Conservation (phyloP, 352 stramenopile species). For the Pythium guiyangense region DNA sequence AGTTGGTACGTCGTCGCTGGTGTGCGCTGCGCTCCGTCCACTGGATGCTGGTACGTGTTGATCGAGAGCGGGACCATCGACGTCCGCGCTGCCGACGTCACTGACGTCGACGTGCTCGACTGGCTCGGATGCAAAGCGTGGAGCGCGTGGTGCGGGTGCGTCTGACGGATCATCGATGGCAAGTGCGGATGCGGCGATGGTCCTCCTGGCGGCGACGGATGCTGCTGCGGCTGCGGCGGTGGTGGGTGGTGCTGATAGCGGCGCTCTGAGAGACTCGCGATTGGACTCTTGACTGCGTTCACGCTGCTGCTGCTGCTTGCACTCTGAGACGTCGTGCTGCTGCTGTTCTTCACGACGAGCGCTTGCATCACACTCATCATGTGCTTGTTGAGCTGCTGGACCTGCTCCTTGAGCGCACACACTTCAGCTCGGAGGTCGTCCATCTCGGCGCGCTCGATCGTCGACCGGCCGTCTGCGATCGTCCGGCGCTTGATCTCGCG, state of each 20-base stretch:
- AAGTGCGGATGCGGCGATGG: conserved; percentile 1
- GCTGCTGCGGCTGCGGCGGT: background rate
- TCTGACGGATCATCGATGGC: conserved; percentile 9
- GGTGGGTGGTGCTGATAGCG: background rate
- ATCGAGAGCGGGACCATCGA: conserved; percentile 6
- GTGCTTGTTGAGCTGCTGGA: conserved; percentile 70
- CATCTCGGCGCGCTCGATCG: conserved; percentile 64
- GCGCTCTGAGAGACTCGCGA: background rate
- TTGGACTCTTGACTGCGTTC: background rate
- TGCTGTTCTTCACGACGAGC: conserved; percentile 23
- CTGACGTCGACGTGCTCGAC: background rate
- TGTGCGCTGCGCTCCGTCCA: conserved; percentile 10
- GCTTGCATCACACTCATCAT: conserved; percentile 53
- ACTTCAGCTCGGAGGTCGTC: conserved; percentile 65
- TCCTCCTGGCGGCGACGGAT: conserved; percentile 3
- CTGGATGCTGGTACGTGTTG: background rate
- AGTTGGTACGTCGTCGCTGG: conserved; percentile 35
- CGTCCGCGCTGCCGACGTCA: background rate
- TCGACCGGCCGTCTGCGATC: conserved; percentile 15
- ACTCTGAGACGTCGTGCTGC: background rate
- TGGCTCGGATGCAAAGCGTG: conserved; percentile 7
- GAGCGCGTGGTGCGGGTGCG: conserved; percentile 8
- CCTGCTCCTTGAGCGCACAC: conserved; percentile 44
- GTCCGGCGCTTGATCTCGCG: conserved; percentile 71
- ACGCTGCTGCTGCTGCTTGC: background rate